A percentile compares a stretch with the other conserved stretches of the same genome.
These are phyloP conservation scores for Cytospora piceae DNA, from an alignment of 2,329 filamentous ascomycete species.

Conservation along the genomic window DNA sequence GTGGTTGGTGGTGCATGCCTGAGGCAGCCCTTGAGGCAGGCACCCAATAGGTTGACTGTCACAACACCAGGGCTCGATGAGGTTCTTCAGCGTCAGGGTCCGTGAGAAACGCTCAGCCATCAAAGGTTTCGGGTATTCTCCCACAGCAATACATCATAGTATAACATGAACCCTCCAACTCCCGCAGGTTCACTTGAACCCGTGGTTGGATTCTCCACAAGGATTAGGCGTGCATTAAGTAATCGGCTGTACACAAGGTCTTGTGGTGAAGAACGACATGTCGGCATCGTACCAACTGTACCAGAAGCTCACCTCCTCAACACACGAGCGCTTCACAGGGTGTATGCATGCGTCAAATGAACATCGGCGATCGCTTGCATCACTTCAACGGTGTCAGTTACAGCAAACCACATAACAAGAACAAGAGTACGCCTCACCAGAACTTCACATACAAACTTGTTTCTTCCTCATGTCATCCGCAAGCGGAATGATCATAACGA, in stretches of 20 bases:
- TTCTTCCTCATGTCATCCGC: constrained; percentile 22
- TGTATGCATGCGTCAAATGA: not conserved
- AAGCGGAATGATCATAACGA: constrained; percentile 16
- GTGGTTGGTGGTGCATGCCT: not conserved
- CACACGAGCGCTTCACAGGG: not conserved
- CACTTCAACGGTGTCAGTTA: not conserved
- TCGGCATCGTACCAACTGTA: too few species aligned
- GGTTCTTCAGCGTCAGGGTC: not conserved
- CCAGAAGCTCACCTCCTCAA: not conserved
- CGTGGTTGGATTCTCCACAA: not conserved
- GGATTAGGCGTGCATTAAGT: too few species aligned
- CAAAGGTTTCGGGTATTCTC: not conserved
- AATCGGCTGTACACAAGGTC: too few species aligned
- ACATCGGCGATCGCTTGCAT: not conserved
- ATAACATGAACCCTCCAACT: not conserved
- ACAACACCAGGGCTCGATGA: too few species aligned
- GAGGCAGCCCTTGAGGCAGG: not conserved
- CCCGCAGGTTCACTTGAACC: not conserved
- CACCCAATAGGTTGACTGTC: too few species aligned
- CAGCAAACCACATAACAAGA: not conserved
- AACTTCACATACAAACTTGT: not conserved
- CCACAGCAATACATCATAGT: not conserved
- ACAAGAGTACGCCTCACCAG: not conserved
- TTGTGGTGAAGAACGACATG: too few species aligned
- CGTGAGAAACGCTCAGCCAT: not conserved